These are phyloP conservation scores for Lophiostoma macrostomum DNA, from an alignment of 495 filamentous ascomycete genomes.

Conservation along the genomic window DNA sequence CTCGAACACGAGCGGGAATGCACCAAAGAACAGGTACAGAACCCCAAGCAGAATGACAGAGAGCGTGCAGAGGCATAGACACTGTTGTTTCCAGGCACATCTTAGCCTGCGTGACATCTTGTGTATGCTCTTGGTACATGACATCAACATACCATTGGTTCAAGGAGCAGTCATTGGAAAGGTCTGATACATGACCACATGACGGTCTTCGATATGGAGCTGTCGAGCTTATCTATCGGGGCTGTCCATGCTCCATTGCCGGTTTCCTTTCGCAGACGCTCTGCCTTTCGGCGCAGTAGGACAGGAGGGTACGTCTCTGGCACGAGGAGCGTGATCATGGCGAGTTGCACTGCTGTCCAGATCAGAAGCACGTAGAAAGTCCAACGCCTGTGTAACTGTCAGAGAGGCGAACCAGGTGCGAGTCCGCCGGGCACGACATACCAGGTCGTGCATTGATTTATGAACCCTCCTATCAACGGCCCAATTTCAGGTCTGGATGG, in stretches of 20 bases:
- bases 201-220: constrained; percentile 67
- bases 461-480: constrained; percentile 64
- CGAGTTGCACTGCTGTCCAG: constrained; percentile 65
- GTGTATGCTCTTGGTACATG: constrained; percentile 22
- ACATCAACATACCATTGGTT: no score
- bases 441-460: constrained; percentile 74
- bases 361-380: constrained; percentile 83
- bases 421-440: neutral
- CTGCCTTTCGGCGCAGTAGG: constrained; percentile 70
- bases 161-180: constrained; percentile 74
- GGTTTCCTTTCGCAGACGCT: constrained; percentile 66
- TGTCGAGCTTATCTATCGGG: constrained; percentile 72
- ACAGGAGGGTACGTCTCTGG: constrained; percentile 86
- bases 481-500: constrained; percentile 48
- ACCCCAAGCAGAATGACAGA: constrained; percentile 81
- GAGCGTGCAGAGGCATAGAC: constrained; percentile 73
- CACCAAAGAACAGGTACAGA: constrained; percentile 91
- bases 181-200: constrained; percentile 68
- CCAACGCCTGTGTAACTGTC: constrained; percentile 55
- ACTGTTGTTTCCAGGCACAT: constrained; percentile 41
- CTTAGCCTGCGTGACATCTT: constrained; percentile 12
- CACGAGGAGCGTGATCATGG: constrained; percentile 64
- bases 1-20: constrained; percentile 77
- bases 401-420: constrained; percentile 1
- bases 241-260: constrained; percentile 72